Evolutionary conservation across 129 eudicot species (phyloP), one percentile per base, ranked within the genome.

Genomic region (Artemisia annua): DNA sequence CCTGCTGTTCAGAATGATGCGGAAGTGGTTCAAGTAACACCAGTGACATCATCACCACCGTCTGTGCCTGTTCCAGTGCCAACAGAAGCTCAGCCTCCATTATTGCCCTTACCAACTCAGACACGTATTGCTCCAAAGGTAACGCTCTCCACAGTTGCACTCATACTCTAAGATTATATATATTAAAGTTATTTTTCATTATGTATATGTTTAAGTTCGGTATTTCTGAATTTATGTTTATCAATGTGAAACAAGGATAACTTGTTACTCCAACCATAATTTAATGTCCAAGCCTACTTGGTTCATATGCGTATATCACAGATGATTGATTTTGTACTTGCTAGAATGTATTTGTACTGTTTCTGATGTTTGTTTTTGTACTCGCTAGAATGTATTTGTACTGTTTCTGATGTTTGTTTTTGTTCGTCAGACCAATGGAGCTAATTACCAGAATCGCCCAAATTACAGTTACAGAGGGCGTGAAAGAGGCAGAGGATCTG

Each of bases 401-500:
- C 14, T 3, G 14, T 32, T 5, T 18, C 82, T 68, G 63, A 68
- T 39, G 46, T 63, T 2, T 55, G 11, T 17, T 50, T 18, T 67
- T 64, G 9, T 24, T 71, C 4, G 55, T 54, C 56, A 89, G 98
- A 78, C 85, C 10, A 89, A 87, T 87, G 98, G 96, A 78, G 87
- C 78, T 51, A 55, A 64, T 69, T 81, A 67, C 69, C 92, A 87
- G 64, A 64, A 62, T 75, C 86, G 95, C 3, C 52, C 66, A 26
- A 85, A 75, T 79, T 78, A 66, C 74, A 79, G 72, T 76, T 92
- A 87, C 77, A 79, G 95, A 81, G 98, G 96, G 46, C 95, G 89
- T 71, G 96, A 67, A 72, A 87, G 96, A 69, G 96, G 96, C 88
- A 93, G 96, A 82, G 98, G 90, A 89, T n/a, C 80, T 61, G 94